Evolutionary conservation across 495 filamentous ascomycete genomes (phyloP).

Genomic region (Aspergillus biplanus): DNA sequence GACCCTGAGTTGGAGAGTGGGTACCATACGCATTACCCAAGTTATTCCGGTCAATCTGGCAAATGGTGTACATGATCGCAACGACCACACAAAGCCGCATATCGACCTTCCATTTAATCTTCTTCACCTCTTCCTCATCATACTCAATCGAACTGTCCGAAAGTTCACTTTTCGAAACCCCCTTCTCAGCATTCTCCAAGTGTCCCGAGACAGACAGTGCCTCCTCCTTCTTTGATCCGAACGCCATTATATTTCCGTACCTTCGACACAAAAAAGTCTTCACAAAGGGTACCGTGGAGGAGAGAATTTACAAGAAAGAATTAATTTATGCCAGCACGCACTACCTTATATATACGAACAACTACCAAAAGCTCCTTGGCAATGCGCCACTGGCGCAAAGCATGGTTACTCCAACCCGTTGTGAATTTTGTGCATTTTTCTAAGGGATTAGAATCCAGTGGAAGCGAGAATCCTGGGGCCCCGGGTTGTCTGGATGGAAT

Average conservation of each 20-base stretch:
- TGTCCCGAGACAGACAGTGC: background rate
- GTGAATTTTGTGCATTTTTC: too few species aligned
- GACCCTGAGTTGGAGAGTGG: background rate
- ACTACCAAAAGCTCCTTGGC: background rate
- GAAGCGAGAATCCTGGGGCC: background rate
- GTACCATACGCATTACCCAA: slow-evolving; percentile 15
- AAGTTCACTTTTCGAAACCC: background rate
- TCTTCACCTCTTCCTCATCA: slow-evolving; percentile 11
- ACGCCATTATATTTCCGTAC: background rate
- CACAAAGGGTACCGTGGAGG: background rate
- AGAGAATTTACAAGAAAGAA: background rate
- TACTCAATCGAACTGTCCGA: slow-evolving; percentile 10
- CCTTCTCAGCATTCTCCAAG: background rate
- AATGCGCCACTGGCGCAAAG: background rate
- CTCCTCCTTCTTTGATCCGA: background rate
- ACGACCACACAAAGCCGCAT: slow-evolving; percentile 13
- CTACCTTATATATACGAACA: too few species aligned
- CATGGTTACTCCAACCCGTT: background rate
- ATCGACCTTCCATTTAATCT: slow-evolving; percentile 19
- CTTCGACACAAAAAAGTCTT: background rate
- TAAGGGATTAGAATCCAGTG: background rate
- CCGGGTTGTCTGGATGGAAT: background rate
- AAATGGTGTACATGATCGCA: slow-evolving; percentile 19
- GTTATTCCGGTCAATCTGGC: slow-evolving; percentile 18
- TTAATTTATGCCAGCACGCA: too few species aligned